Conservation (phyloP, 2,329 filamentous ascomycete species). For the Botrytis deweyae region DNA sequence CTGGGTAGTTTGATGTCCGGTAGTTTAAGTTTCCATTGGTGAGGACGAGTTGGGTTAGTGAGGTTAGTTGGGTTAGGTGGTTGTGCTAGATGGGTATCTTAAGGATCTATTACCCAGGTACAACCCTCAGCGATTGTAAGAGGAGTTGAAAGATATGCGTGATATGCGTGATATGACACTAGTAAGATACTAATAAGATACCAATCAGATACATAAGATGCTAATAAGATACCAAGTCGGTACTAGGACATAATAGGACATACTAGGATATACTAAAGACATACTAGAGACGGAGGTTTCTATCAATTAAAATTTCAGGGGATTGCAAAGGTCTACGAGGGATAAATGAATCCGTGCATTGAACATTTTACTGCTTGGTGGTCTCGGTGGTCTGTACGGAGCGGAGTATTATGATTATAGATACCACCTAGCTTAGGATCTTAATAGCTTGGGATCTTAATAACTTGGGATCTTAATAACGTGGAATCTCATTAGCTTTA, state of each 20-base stretch:
- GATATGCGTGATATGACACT: too few species aligned
- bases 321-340: not conserved
- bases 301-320: conserved; percentile 6
- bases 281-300: not conserved
- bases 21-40: not conserved
- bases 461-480: not conserved
- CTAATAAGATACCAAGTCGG: too few species aligned
- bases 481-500: not conserved
- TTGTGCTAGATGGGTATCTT: not conserved
- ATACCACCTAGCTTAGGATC: too few species aligned
- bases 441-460: not conserved
- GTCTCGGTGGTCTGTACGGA: too few species aligned
- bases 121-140: not conserved
- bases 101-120: too few species aligned
- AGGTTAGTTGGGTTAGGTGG: too few species aligned
- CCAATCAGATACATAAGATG: too few species aligned
- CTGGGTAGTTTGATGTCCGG: not conserved
- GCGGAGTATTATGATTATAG: not conserved
- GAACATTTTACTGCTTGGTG: not conserved
- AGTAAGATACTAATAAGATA: too few species aligned
- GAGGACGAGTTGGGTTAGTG: not conserved
- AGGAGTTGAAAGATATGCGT: not conserved
- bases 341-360: not conserved
- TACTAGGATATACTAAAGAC: too few species aligned
- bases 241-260: too few species aligned